Evolutionary conservation across 768 basidiomycete species (phyloP).

Genomic region (Amanita muscaria): DNA sequence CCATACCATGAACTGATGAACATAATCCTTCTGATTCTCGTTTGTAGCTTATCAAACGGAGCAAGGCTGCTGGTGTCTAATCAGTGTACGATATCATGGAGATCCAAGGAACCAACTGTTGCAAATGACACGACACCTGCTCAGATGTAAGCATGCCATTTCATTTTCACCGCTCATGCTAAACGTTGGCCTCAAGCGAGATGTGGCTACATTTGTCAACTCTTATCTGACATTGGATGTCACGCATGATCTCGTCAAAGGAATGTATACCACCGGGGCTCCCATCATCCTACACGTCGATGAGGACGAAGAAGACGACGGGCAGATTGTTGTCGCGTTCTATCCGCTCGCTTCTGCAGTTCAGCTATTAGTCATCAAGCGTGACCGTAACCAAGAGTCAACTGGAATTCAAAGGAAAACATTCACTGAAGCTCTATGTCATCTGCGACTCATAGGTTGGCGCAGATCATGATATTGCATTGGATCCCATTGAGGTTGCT

Average conservation of each 20-base stretch:
- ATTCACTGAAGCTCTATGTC: slow-evolving; percentile 77
- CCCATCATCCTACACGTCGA: slow-evolving; percentile 80
- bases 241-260: slow-evolving; percentile 74
- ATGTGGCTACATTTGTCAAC: slow-evolving; percentile 93
- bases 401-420: slow-evolving; percentile 84
- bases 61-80: slow-evolving; percentile 72
- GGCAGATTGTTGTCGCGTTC: slow-evolving; percentile 84
- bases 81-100: slow-evolving; percentile 98
- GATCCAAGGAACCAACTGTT: slow-evolving; percentile 69
- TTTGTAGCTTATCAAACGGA: slow-evolving; percentile 67
- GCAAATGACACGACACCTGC: slow-evolving; percentile 74
- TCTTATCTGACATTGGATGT: slow-evolving; percentile 97
- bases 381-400: slow-evolving; percentile 87
- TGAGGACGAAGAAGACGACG: slow-evolving; percentile 62
- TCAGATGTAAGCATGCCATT: slow-evolving; percentile 70
- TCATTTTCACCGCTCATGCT: slow-evolving; percentile 8
- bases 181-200: slow-evolving; percentile 48
- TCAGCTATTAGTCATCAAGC: slow-evolving; percentile 79
- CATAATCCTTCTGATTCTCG: slow-evolving; percentile 15
- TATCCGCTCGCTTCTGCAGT: slow-evolving; percentile 74
- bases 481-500: slow-evolving; percentile 79
- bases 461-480: slow-evolving; percentile 83
- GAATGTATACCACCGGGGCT: slow-evolving; percentile 76
- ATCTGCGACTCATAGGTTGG: slow-evolving; percentile 91
- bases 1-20: slow-evolving; percentile 64